Base-by-base conservation (phyloP, 2,329 filamentous ascomycete species). In the Ophiostoma piceae region DNA sequence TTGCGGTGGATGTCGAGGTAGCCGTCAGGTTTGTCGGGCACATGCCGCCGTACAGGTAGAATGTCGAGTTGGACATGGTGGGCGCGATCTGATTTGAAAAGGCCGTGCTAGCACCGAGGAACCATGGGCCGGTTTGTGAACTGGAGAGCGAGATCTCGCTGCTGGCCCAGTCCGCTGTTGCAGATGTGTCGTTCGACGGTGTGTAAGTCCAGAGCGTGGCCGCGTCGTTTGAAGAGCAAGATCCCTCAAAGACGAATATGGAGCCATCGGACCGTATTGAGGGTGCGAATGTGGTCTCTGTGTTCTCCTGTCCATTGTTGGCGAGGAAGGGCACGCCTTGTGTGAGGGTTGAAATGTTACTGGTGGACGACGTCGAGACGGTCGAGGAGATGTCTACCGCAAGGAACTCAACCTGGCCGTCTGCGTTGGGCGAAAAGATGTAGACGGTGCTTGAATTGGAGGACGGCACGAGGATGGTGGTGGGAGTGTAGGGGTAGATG, bases 41-140 rank as follows among this genome's bases (percentile, higher is more conserved):
- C 92, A 97, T 96, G 74, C 94, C 94, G 47, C 93, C 94, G 78
- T 96, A 97, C 7, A 89, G 81, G 76, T 93, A 96, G 26, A 90
- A 79, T 12, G 82, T 82, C 0, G 87, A 84, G 62, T 83, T 79
- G 11, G 84, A 84, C 71, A 84, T 80, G 37, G 80, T 77, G 0
- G 84, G 86, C 51, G 82, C 83, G 66, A 87, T 80, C 47, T 82
- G 85, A 41, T 83, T 84, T 26, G 92, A 89, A 77, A 93, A 96
- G 32, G 88, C 83, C 68, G 95, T 82, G 16, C 87, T 80, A 12
- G 80, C 80, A 14, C 85, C 84, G 1, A 88, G 80, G 73, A 85
- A 85, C 69, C 81, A 83, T 0, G 85, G 84, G 0, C 77, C 79
- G n/a, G 69, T 68, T 54, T 67, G 67, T n/a, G 69, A 39, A 67